Base-by-base conservation (phyloP, 2,329 filamentous ascomycete species). In the Calonectria hongkongensis region DNA sequence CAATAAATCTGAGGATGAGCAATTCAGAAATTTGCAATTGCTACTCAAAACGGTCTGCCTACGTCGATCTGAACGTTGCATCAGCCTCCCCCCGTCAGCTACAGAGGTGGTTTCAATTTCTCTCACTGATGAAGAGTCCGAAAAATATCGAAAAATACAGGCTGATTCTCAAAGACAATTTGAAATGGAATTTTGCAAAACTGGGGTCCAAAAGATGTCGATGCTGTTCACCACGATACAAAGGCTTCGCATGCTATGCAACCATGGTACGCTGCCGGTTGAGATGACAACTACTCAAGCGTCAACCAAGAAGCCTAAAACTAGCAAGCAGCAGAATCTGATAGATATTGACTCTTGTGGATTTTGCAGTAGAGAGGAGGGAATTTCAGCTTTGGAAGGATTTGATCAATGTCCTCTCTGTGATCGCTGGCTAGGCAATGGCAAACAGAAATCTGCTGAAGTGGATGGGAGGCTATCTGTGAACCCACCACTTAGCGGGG, bases 151-250 rank as follows among this genome's bases (percentile, higher is more conserved):
- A 13, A 25, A 41, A 27, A 41, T 41, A 27, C 21, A 18, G 39
- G 12, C 36, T 4, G 54, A 60, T 21, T 60, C 15, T n/a, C 54
- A 60, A 9, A 25, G 21, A 21, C 21, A 60, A 41, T 41, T 60
- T 41, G 54, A 60, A 41, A 25, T 28, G 10, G 54, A 60, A 28
- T 60, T 60, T 21, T 27, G 54, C 13, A 60, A 60, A 27, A 60
- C 33, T 18, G 54, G 54, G 2, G 33, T 60, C 3, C 33, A 60
- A 41, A 60, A 60, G 36, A 60, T 33, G 5, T 41, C 21, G 54
- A 21, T 60, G 10, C 25, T 60, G 36, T 60, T 60, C 10, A 6
- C 54, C 21, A 60, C 54, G 2, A 60, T 60, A 27, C 33, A 60
- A 60, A 60, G 41, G 21, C 54, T 60, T 18, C 54, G 54, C 2